These are phyloP conservation scores for Backusella tuberculispora DNA, from an alignment of 192 early-diverging fungal species.

Conservation along the genomic window DNA sequence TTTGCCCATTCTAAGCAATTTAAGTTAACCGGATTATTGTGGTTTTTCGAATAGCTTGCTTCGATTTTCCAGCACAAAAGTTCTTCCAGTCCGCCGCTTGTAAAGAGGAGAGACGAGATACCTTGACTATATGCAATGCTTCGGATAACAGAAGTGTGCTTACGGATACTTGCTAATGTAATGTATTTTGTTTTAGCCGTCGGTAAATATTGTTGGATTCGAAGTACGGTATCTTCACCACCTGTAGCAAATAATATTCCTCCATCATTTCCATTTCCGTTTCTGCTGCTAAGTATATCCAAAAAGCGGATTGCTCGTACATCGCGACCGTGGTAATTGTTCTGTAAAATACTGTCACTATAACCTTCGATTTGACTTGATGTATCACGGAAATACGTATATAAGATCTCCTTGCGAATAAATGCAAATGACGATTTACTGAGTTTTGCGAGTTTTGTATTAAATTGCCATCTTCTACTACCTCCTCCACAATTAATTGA, in stretches of 20 bases:
- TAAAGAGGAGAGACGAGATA: conserved; percentile 53
- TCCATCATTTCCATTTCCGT: neutral
- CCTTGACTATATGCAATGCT: conserved; percentile 44
- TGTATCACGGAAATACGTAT: conserved; percentile 48
- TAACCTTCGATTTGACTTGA: conserved; percentile 46
- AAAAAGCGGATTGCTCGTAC: conserved; percentile 56
- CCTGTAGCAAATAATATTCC: conserved; percentile 56
- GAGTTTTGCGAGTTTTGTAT: conserved; percentile 47
- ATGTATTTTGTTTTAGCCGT: neutral
- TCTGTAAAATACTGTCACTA: conserved; percentile 59
- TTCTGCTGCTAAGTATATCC: conserved; percentile 21
- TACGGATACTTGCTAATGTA: conserved; percentile 39
- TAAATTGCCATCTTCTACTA: conserved; percentile 72
- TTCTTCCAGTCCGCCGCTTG: conserved; percentile 67
- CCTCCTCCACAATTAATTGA: conserved; percentile 78
- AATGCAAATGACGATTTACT: conserved; percentile 60
- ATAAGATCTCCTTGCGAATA: conserved; percentile 56
- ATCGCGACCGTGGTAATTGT: conserved; percentile 64
- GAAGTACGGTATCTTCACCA: conserved; percentile 57
- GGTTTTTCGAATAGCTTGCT: conserved; percentile 22
- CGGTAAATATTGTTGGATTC: conserved; percentile 56
- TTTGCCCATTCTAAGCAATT: conserved; percentile 53
- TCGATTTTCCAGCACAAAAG: conserved; percentile 65
- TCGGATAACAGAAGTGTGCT: conserved; percentile 60
- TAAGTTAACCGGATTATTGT: conserved; percentile 24